phyloP scores from a whole-genome alignment of 495 filamentous ascomycete genomes.

The Penicillium flavigenum region DNA sequence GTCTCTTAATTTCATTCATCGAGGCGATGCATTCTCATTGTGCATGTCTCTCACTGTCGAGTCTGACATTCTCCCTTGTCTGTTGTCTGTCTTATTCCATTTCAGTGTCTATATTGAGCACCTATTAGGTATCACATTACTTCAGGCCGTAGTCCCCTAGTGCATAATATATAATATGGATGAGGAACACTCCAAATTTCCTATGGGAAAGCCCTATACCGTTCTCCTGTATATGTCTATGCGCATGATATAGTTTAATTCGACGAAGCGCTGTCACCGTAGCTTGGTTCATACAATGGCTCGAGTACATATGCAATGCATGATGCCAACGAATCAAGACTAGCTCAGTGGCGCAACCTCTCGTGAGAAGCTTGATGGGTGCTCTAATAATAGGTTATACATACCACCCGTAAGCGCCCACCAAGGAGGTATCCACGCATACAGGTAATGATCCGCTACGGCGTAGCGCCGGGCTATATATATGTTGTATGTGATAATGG shows the following conservation, averaged over 20 bases:
- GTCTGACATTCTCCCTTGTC: slow-evolving; percentile 1
- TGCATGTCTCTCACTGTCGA: slow-evolving; percentile 46
- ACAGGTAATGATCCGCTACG: too few relatives aligned
- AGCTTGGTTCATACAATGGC: not conserved
- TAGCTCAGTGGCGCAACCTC: too few relatives aligned
- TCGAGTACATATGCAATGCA: not conserved
- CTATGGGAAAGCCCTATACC: too few relatives aligned
- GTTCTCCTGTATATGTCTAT: not conserved
- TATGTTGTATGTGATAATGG: too few relatives aligned
- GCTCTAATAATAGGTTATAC: too few relatives aligned
- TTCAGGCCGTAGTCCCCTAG: not conserved
- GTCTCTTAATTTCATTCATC: not conserved
- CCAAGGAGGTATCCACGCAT: too few relatives aligned
- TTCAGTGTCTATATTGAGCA: slow-evolving; percentile 3
- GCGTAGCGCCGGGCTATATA: too few relatives aligned
- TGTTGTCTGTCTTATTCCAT: slow-evolving; percentile 8
- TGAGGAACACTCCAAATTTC: not conserved
- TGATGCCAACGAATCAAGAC: not conserved
- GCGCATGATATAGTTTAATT: not conserved
- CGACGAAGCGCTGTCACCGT: not conserved
- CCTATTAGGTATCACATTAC: slow-evolving; percentile 7
- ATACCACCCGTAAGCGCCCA: too few relatives aligned
- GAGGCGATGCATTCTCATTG: slow-evolving; percentile 50
- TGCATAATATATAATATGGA: not conserved
- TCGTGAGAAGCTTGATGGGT: not conserved